phyloP scores from a whole-genome alignment of 768 basidiomycete genomes.

The Phlegmacium glaucopus region DNA sequence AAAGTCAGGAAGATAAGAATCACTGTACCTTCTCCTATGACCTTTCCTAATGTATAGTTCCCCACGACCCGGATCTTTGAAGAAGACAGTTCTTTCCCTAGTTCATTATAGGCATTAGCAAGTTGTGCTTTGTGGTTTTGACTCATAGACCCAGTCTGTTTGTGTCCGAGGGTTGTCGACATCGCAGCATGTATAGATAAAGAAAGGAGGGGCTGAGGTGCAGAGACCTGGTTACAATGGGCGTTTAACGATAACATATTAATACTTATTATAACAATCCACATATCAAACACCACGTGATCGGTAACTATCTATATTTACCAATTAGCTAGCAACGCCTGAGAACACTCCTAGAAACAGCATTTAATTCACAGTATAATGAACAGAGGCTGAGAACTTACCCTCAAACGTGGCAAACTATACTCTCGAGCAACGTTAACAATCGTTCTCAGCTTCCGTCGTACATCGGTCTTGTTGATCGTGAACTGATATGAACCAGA shows the following conservation, averaged over 20 bases:
- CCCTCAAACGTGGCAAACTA: slow-evolving; percentile 64
- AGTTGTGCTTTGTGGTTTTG: slow-evolving; percentile 87
- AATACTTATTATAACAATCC: too few species aligned
- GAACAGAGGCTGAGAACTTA: slow-evolving; percentile 23
- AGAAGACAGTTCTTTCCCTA: slow-evolving; percentile 93
- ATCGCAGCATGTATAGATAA: slow-evolving; percentile 40
- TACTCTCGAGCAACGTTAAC: slow-evolving; percentile 80
- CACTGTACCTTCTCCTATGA: slow-evolving; percentile 87
- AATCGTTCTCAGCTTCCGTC: slow-evolving; percentile 73
- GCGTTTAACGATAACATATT: too few species aligned
- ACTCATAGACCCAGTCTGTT: slow-evolving; percentile 54
- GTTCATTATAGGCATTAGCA: slow-evolving; percentile 93
- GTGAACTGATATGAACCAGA: slow-evolving; percentile 81
- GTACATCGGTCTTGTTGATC: slow-evolving; percentile 67
- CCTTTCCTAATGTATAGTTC: slow-evolving; percentile 90
- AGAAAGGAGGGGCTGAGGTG: slow-evolving; percentile 34
- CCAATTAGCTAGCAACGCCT: slow-evolving; percentile 41
- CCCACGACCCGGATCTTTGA: slow-evolving; percentile 88
- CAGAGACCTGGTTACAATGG: slow-evolving; percentile 24
- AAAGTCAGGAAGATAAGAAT: background rate
- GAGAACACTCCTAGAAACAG: slow-evolving; percentile 40
- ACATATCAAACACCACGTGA: background rate
- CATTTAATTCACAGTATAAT: slow-evolving; percentile 1
- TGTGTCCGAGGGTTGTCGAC: slow-evolving; percentile 53
- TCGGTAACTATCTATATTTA: slow-evolving; percentile 12